A percentile compares a stretch with the other conserved stretches of the same genome.
Conservation (phyloP, 306 rosid genomes). For the Cicer arietinum region DNA sequence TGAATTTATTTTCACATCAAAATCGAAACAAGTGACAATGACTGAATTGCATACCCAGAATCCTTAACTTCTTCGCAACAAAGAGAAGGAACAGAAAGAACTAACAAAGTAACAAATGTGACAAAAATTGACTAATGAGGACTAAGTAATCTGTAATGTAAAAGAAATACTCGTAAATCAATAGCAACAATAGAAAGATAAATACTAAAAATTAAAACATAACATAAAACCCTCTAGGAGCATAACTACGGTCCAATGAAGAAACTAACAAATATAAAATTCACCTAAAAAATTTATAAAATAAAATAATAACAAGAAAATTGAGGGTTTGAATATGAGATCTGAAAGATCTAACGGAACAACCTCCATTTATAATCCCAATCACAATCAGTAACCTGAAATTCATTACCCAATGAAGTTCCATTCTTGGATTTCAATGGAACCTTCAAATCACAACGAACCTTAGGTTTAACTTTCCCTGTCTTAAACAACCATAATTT, state of each 20-base stretch:
- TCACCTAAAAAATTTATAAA: not conserved
- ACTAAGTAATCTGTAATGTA: too few species aligned
- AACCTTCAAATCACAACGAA: constrained; percentile 52
- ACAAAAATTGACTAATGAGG: not conserved
- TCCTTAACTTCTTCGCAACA: not conserved
- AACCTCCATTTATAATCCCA: constrained; percentile 43
- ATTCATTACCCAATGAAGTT: not conserved
- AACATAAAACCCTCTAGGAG: not conserved
- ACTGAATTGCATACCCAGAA: not conserved
- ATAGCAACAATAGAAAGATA: not conserved
- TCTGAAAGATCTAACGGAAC: constrained; percentile 27
- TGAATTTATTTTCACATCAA: not conserved
- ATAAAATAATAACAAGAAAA: not conserved
- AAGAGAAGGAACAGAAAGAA: too few species aligned
- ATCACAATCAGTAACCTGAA: constrained; percentile 48
- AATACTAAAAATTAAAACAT: not conserved
- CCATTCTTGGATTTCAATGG: constrained; percentile 48
- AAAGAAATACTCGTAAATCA: not conserved
- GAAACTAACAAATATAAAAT: not conserved
- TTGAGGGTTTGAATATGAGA: not conserved
- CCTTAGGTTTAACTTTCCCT: constrained; percentile 53
- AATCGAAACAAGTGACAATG: not conserved
- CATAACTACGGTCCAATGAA: not conserved
- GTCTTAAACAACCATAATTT: constrained; percentile 50
- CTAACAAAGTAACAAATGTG: too few species aligned